Conservation (phyloP, 2,329 filamentous ascomycete genomes). For the Calonectria pauciramosa region DNA sequence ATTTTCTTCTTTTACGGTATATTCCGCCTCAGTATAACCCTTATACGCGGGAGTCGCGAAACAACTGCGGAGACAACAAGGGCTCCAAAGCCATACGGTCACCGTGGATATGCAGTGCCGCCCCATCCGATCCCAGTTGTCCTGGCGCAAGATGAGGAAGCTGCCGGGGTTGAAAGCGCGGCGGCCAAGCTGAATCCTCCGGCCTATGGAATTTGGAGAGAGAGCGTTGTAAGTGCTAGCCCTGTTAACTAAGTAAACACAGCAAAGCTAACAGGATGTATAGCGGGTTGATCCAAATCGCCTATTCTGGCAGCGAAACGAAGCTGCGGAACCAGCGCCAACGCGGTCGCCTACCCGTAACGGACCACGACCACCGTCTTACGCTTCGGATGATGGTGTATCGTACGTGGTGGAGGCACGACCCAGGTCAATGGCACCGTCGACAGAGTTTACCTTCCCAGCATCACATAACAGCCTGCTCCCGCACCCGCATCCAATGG, state of each 20-base stretch:
- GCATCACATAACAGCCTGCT: constrained; percentile 4
- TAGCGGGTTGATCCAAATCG: constrained; percentile 84
- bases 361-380: constrained; percentile 76
- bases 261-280: constrained; percentile 24
- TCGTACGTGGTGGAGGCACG: constrained; percentile 78
- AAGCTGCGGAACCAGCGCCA: constrained; percentile 48
- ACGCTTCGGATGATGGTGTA: constrained; percentile 81
- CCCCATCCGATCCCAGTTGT: constrained; percentile 82
- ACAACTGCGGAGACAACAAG: constrained; percentile 33
- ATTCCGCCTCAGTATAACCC: constrained; percentile 78
- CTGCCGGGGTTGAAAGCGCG: constrained; percentile 68
- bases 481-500: constrained; percentile 59
- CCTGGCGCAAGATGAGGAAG: constrained; percentile 81
- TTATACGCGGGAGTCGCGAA: constrained; percentile 62
- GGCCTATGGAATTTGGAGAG: constrained; percentile 87
- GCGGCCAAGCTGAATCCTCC: constrained; percentile 76
- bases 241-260: neutral
- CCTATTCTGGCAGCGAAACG: constrained; percentile 83
- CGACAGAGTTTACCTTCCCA: constrained; percentile 50
- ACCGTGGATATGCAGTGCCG: constrained; percentile 78
- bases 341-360: constrained; percentile 42
- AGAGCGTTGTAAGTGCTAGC: constrained; percentile 77
- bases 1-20: constrained; percentile 87
- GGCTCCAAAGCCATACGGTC: constrained; percentile 62
- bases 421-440: constrained; percentile 68